Evolutionary conservation across 192 early-diverging fungal genomes (phyloP).

Genomic region (Coemansia sp.): DNA sequence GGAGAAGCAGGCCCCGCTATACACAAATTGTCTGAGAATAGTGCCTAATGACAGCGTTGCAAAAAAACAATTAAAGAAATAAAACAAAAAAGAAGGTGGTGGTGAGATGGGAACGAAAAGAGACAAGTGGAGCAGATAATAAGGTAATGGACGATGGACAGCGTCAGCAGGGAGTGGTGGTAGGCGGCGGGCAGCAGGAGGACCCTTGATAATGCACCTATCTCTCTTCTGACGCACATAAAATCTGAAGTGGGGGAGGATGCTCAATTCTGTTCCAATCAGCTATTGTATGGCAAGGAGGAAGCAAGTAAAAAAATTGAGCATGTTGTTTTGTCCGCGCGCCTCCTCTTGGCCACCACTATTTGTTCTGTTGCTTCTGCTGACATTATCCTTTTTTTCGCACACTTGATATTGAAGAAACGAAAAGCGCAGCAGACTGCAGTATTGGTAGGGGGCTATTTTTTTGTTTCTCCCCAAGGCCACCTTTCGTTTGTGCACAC

Average conservation of each 20-base stretch:
- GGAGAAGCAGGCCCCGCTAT: too few relatives aligned
- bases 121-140: not conserved
- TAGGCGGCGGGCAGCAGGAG: not conserved
- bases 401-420: not conserved
- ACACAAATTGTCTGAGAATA: too few relatives aligned
- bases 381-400: not conserved
- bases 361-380: not conserved
- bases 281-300: too few relatives aligned
- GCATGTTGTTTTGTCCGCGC: not conserved
- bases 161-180: not conserved
- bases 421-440: not conserved
- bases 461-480: too few relatives aligned
- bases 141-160: not conserved
- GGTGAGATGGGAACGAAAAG: too few relatives aligned
- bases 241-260: not conserved
- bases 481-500: not conserved
- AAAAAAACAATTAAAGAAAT: too few relatives aligned
- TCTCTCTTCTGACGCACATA: conserved; percentile 5
- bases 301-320: too few relatives aligned
- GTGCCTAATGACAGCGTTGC: too few relatives aligned
- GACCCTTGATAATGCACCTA: conserved; percentile 4
- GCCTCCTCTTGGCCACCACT: conserved; percentile 1
- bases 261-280: not conserved
- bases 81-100: too few relatives aligned
- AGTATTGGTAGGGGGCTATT: too few relatives aligned